These are phyloP conservation scores for Alternaria brassicicola DNA, from an alignment of 2,329 filamentous ascomycete species.

Conservation along the genomic window DNA sequence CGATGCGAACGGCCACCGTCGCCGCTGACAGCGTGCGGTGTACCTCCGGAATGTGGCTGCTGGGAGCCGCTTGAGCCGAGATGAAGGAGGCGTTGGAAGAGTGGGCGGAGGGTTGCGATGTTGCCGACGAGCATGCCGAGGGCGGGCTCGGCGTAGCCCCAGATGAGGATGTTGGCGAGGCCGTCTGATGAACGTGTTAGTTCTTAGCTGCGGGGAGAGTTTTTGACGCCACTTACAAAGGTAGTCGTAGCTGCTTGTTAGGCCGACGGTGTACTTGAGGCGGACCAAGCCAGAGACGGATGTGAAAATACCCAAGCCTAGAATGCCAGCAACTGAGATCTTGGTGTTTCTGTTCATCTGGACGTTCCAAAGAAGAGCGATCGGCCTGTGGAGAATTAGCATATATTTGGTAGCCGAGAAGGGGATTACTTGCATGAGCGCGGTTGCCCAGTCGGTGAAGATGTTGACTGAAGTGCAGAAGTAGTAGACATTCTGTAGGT, in stretches of 20 bases:
- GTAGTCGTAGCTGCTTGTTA: slow-evolving; percentile 42
- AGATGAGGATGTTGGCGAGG: slow-evolving; percentile 45
- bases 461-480: slow-evolving; percentile 47
- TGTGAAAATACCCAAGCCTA: slow-evolving; percentile 38
- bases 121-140: slow-evolving; percentile 46
- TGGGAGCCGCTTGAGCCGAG: slow-evolving; percentile 18
- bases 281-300: slow-evolving; percentile 32
- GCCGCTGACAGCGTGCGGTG: background rate
- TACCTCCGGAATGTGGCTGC: background rate
- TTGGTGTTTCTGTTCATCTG: slow-evolving; percentile 35
- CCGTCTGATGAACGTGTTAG: slow-evolving; percentile 17
- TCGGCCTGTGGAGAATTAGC: slow-evolving; percentile 19
- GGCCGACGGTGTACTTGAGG: slow-evolving; percentile 41
- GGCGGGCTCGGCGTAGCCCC: slow-evolving; percentile 48
- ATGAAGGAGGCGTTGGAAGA: slow-evolving; percentile 35
- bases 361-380: slow-evolving; percentile 32
- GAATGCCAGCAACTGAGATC: slow-evolving; percentile 28
- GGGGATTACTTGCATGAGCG: slow-evolving; percentile 32
- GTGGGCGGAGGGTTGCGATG: slow-evolving; percentile 42
- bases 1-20: slow-evolving; percentile 1
- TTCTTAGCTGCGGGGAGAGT: background rate
- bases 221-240: slow-evolving; percentile 21
- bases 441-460: slow-evolving; percentile 46
- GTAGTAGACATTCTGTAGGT: slow-evolving; percentile 44
- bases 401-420: background rate